Conservation (phyloP, 1,284 basidiomycete species). For the Austroboletus novae-zelandiae region DNA sequence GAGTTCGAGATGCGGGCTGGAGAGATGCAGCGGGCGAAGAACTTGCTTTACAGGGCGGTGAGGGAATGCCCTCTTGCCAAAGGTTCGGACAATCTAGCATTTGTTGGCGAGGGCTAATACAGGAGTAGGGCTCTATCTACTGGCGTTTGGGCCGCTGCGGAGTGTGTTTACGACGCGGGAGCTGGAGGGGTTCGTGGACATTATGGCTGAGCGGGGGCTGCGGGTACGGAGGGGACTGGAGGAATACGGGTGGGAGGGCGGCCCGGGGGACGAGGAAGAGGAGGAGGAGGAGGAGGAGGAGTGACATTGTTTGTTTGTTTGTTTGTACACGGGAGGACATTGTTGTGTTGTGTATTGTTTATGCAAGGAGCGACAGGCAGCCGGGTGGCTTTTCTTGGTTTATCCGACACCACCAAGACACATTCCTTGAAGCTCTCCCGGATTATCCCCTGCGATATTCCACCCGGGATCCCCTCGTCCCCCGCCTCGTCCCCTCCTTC, state of each 20-base stretch:
- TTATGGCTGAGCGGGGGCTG: conserved; percentile 82
- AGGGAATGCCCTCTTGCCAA: conserved; percentile 80
- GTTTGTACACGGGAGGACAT: conserved; percentile 11
- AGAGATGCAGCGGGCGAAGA: conserved; percentile 66
- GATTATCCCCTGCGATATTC: too few relatives aligned
- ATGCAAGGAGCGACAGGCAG: conserved; percentile 1
- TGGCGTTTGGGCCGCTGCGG: conserved; percentile 79
- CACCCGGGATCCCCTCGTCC: not conserved
- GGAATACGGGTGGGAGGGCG: conserved; percentile 45
- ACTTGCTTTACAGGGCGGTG: conserved; percentile 76
- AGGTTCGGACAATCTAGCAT: conserved; percentile 44
- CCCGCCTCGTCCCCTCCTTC: conserved; percentile 1
- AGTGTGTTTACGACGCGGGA: conserved; percentile 66
- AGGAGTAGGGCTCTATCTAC: conserved; percentile 74
- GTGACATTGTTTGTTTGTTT: conserved; percentile 57
- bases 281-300: conserved; percentile 43
- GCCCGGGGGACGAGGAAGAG: conserved; percentile 9
- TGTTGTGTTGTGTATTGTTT: conserved; percentile 18
- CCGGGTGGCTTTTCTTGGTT: conserved; percentile 9
- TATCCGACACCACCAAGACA: not conserved
- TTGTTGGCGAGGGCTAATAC: conserved; percentile 8
- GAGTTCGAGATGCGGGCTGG: conserved; percentile 78
- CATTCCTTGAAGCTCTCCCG: too few relatives aligned
- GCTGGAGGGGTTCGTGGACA: conserved; percentile 66
- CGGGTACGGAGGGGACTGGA: conserved; percentile 70